Percentiles rank a stretch among this genome's conserved stretches.
phyloP scores from a whole-genome alignment of 2,329 filamentous ascomycete genomes.

The Verticillium tricorpus region DNA sequence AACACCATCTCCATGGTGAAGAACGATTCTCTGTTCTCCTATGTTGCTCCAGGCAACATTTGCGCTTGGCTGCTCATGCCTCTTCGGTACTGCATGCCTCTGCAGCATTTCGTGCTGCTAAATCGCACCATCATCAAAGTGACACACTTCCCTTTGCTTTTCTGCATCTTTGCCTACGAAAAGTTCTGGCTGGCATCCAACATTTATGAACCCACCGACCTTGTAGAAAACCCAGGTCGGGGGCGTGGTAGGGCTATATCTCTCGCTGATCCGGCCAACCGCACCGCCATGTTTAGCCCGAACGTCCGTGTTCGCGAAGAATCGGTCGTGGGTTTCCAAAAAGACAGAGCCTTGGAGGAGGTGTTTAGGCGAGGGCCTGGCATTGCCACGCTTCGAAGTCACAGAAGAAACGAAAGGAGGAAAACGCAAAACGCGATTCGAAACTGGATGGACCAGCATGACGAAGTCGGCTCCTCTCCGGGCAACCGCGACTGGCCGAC shows the following conservation, averaged over 20 bases:
- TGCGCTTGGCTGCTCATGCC: slow-evolving; percentile 87
- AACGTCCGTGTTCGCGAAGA: slow-evolving; percentile 71
- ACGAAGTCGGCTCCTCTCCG: slow-evolving; percentile 42
- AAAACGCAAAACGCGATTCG: slow-evolving; percentile 79
- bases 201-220: slow-evolving; percentile 77
- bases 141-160: slow-evolving; percentile 83
- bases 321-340: slow-evolving; percentile 82
- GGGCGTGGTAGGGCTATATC: slow-evolving; percentile 46
- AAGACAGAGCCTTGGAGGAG: slow-evolving; percentile 85
- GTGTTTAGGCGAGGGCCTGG: slow-evolving; percentile 77
- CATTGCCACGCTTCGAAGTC: slow-evolving; percentile 54
- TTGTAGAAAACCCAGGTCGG: slow-evolving; percentile 67
- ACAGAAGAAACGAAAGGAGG: slow-evolving; percentile 58
- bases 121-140: slow-evolving; percentile 90
- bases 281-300: slow-evolving; percentile 68
- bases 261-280: slow-evolving; percentile 51
- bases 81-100: slow-evolving; percentile 72
- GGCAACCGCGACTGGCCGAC: slow-evolving; percentile 44
- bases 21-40: slow-evolving; percentile 93
- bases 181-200: slow-evolving; percentile 69
- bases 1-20: slow-evolving; percentile 98
- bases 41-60: slow-evolving; percentile 86
- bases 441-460: slow-evolving; percentile 80
- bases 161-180: slow-evolving; percentile 85
- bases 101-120: slow-evolving; percentile 75